These are phyloP conservation scores for Chaetothyriales sp. DNA, from an alignment of 2,329 filamentous ascomycete species.

Conservation along the genomic window DNA sequence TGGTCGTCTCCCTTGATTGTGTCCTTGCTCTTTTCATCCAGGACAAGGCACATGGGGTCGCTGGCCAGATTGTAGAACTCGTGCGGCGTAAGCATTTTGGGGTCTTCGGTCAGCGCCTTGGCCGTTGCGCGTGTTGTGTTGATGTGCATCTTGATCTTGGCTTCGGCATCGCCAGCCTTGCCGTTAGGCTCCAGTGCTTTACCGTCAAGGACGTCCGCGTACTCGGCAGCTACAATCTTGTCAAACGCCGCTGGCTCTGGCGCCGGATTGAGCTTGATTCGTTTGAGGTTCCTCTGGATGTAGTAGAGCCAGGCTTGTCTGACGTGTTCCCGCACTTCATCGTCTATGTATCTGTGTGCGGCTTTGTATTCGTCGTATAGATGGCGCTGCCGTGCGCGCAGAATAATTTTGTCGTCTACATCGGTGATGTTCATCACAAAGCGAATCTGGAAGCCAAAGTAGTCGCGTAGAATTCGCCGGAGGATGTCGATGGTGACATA, in stretches of 20 bases:
- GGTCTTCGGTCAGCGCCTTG: slow-evolving; percentile 30
- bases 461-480: slow-evolving; percentile 64
- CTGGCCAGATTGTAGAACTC: slow-evolving; percentile 44
- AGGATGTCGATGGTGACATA: slow-evolving; percentile 86
- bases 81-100: slow-evolving; percentile 19
- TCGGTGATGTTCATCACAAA: slow-evolving; percentile 94
- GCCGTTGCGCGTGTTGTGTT: slow-evolving; percentile 43
- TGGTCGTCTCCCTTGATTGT: slow-evolving; percentile 46
- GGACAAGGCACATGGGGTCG: slow-evolving; percentile 64
- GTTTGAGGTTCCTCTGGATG: slow-evolving; percentile 51
- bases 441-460: slow-evolving; percentile 66
- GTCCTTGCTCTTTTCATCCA: slow-evolving; percentile 49
- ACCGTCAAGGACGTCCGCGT: slow-evolving; percentile 40
- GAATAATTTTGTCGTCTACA: slow-evolving; percentile 59
- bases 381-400: slow-evolving; percentile 59
- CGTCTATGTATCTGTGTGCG: slow-evolving; percentile 28
- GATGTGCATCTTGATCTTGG: slow-evolving; percentile 82
- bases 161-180: slow-evolving; percentile 58
- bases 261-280: slow-evolving; percentile 29
- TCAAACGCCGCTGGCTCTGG: slow-evolving; percentile 32
- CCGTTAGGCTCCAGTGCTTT: slow-evolving; percentile 38
- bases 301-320: slow-evolving; percentile 41
- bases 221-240: slow-evolving; percentile 34
- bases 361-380: slow-evolving; percentile 55
- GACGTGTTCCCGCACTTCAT: slow-evolving; percentile 34